Base-by-base conservation (phyloP, 2,329 filamentous ascomycete genomes). In the Ophiosphaerella herpotricha region DNA sequence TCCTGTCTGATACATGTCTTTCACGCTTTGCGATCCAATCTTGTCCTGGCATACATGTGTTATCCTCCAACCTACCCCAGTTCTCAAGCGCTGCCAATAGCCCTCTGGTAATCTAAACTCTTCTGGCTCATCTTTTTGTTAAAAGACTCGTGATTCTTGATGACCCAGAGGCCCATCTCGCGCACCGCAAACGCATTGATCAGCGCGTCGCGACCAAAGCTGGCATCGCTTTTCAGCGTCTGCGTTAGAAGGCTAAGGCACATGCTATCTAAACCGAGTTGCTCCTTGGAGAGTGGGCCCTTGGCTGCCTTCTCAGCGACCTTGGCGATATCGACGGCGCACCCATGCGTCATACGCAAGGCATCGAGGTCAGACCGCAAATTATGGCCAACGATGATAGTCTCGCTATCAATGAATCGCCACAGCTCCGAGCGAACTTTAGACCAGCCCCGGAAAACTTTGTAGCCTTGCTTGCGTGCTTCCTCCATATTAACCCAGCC, bases 151-250 rank as follows among this genome's bases (percentile, higher is more conserved):
- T 64, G 64, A n/a, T 79, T 70, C 48, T 66, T 68, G n/a, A 78
- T 57, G 47, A 73, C 77, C 70, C 73, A 80, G 2, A 83, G 61
- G 5, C 75, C 70, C 39, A 83, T 57, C 58, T 82, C 79, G 7
- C 80, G 73, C 0, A 76, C 70, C 0, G 80, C 80, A 31, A 79
- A 71, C 0, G 79, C 75, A 64, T 82, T 78, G 57, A 82, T 78
- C 5, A 82, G 55, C 39, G 75, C 75, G 60, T 79, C 74, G 42
- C 82, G 80, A 1, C 79, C 77, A 2, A 57, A 60, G 4, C 38
- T 33, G 1, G 54, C 44, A 47, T 67, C 54, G 2, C 36, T 52
- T 18, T 46, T 49, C 16, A 71, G 48, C 2, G 33, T 24, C 3
- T 57, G 39, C 2, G 39, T 39, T 1, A 54, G 44, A 18, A 64